These are phyloP conservation scores for Zizania palustris DNA, from an alignment of 202 grass and related monocot genomes.

Conservation along the genomic window DNA sequence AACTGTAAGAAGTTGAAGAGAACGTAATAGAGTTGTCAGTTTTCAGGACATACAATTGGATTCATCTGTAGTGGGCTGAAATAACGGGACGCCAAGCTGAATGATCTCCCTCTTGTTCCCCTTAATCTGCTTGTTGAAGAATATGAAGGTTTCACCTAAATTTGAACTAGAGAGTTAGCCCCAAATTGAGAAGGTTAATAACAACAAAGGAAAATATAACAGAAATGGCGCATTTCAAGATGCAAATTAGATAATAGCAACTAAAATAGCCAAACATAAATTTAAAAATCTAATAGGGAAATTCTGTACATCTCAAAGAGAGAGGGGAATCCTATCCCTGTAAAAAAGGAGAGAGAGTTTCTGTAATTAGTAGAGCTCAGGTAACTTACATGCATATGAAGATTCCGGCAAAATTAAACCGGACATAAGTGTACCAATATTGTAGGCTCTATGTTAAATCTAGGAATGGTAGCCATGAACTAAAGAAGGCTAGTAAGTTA, in stretches of 20 bases:
- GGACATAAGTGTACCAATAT: not conserved
- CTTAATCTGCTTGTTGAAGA: slow-evolving; percentile 99
- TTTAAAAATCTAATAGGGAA: not conserved
- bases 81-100: slow-evolving; percentile 90
- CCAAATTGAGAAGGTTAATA: not conserved
- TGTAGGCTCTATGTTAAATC: slow-evolving; percentile 34
- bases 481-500: slow-evolving; percentile 25
- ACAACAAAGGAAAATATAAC: not conserved
- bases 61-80: slow-evolving; percentile 91
- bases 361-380: slow-evolving; percentile 20
- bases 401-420: slow-evolving; percentile 27
- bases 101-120: slow-evolving; percentile 99
- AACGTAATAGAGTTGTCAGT: slow-evolving; percentile 9
- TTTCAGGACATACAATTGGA: slow-evolving; percentile 70
- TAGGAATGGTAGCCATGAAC: slow-evolving; percentile 12
- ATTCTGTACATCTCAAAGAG: not conserved
- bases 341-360: not conserved
- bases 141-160: slow-evolving; percentile 97
- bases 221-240: slow-evolving; percentile 9
- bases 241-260: not conserved
- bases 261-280: not conserved
- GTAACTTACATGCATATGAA: slow-evolving; percentile 39
- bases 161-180: slow-evolving; percentile 42
- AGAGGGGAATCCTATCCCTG: not conserved
- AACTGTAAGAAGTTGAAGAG: slow-evolving; percentile 28